phyloP scores from a whole-genome alignment of 345 rosid species.

The Bretschneidera sinensis region DNA sequence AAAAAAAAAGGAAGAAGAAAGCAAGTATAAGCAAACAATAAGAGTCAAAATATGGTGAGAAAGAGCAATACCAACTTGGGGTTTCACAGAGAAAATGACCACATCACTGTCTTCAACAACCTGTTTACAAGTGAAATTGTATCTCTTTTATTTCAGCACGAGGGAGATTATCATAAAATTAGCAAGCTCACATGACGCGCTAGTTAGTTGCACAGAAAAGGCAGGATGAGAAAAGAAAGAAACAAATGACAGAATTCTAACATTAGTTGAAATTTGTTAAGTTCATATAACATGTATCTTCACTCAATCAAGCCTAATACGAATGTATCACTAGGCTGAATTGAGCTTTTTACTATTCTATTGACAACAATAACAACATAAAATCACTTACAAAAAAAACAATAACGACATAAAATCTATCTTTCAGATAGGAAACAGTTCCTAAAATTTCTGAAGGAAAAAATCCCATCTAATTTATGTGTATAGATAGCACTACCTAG shows the following conservation, averaged over 20 bases:
- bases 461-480: too few species aligned
- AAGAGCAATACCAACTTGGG: conserved; percentile 62
- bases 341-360: not conserved
- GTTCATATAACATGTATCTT: too few species aligned
- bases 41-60: not conserved
- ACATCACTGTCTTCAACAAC: conserved; percentile 79
- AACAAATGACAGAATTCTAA: not conserved
- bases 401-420: not conserved
- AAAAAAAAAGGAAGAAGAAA: not conserved
- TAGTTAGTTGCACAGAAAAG: not conserved
- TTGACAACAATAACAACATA: too few species aligned
- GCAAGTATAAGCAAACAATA: not conserved
- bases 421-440: too few species aligned
- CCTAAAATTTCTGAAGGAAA: too few species aligned
- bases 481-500: too few species aligned
- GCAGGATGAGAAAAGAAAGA: not conserved
- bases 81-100: conserved; percentile 83
- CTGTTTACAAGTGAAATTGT: conserved; percentile 29
- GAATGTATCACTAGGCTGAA: too few species aligned
- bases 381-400: too few species aligned
- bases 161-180: not conserved
- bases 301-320: not conserved
- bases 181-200: not conserved
- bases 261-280: not conserved
- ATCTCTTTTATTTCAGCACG: not conserved